Conservation (phyloP, 805 yeast species). For the Saccharomycopsis vini region DNA sequence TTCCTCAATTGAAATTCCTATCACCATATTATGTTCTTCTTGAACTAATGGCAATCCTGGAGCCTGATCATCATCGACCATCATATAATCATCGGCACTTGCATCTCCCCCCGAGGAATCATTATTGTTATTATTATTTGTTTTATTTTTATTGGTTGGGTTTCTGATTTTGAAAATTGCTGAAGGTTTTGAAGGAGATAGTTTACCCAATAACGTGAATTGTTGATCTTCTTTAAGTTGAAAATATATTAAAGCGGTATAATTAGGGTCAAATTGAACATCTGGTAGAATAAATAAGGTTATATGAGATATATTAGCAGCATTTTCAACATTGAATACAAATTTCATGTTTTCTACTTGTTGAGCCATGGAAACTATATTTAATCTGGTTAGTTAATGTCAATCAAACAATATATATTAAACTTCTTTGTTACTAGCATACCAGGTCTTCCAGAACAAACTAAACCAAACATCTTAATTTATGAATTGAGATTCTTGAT, state of each 20-base stretch:
- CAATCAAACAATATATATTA: neutral
- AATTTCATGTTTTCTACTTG: constrained; percentile 66
- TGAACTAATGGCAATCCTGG: constrained; percentile 16
- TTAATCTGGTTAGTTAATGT: too few relatives aligned
- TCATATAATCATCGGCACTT: constrained; percentile 37
- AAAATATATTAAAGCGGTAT: constrained; percentile 80
- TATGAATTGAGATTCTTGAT: too few relatives aligned
- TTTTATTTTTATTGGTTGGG: constrained; percentile 16
- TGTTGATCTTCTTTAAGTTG: constrained; percentile 59
- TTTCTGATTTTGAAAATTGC: constrained; percentile 80
- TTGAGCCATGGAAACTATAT: constrained; percentile 40
- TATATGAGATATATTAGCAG: constrained; percentile 63
- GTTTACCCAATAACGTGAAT: constrained; percentile 58
- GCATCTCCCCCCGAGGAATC: constrained; percentile 21
- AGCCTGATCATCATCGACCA: constrained; percentile 22
- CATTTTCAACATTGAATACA: constrained; percentile 53
- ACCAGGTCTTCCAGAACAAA: constrained; percentile 66
- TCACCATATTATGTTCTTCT: constrained; percentile 29
- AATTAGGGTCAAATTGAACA: constrained; percentile 57
- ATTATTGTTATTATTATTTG: neutral
- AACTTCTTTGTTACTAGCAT: too few relatives aligned
- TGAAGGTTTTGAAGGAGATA: constrained; percentile 65
- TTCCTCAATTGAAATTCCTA: constrained; percentile 92
- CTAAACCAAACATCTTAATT: constrained; percentile 70
- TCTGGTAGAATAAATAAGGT: constrained; percentile 83